Percentiles rank a stretch among this genome's conserved stretches.
These are phyloP conservation scores for Protomyces inouyei DNA, from an alignment of 1,139 yeast species.

Conservation along the genomic window DNA sequence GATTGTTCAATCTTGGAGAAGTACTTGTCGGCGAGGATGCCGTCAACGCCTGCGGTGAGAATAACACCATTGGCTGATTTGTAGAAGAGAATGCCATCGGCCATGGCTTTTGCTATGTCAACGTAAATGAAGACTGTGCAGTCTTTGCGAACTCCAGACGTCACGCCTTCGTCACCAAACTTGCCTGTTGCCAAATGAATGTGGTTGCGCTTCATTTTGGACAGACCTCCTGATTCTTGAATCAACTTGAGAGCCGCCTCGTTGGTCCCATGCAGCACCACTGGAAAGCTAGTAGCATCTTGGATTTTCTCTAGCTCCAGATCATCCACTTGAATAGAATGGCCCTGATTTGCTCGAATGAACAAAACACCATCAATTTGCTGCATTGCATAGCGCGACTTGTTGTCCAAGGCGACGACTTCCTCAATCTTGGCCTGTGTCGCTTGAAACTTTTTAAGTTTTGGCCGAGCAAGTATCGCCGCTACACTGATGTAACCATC, in stretches of 20 bases:
- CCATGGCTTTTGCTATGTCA: slow-evolving; percentile 49
- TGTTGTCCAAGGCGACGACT: slow-evolving; percentile 62
- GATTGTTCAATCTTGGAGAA: slow-evolving; percentile 42
- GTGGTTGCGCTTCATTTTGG: slow-evolving; percentile 71
- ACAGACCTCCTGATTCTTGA: slow-evolving; percentile 51
- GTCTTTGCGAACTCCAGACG: slow-evolving; percentile 68
- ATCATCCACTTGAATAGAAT: slow-evolving; percentile 54
- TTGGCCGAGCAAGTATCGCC: slow-evolving; percentile 47
- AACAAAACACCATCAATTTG: slow-evolving; percentile 38
- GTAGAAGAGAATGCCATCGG: slow-evolving; percentile 52
- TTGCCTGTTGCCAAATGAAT: slow-evolving; percentile 65
- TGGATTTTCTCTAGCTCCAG: slow-evolving; percentile 41
- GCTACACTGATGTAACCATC: slow-evolving; percentile 49
- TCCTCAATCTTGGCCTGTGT: slow-evolving; percentile 55
- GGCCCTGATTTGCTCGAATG: slow-evolving; percentile 93
- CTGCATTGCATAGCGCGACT: slow-evolving; percentile 57
- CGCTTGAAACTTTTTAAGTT: slow-evolving; percentile 50
- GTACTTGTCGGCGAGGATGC: slow-evolving; percentile 48
- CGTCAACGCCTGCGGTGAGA: slow-evolving; percentile 56
- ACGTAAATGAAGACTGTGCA: slow-evolving; percentile 61
- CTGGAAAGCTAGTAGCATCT: slow-evolving; percentile 28
- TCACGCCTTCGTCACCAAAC: slow-evolving; percentile 43
- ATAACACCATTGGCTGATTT: slow-evolving; percentile 71
- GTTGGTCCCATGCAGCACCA: slow-evolving; percentile 78
- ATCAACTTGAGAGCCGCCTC: slow-evolving; percentile 45